Conservation (phyloP, 306 rosid species). For the Sechiopsis laciniata region DNA sequence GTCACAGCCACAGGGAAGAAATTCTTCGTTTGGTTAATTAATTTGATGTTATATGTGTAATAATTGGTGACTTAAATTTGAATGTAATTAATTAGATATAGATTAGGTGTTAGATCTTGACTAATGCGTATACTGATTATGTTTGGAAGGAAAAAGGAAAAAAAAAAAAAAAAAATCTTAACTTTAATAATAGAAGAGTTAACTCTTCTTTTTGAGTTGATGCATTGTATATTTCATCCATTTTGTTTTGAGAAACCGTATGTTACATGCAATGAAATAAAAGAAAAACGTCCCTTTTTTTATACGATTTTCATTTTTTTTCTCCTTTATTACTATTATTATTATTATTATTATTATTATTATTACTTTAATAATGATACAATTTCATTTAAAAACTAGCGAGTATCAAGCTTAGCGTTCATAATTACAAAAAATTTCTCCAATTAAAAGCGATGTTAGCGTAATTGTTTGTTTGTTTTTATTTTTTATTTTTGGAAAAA, state of each 20-base stretch:
- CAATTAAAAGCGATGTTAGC: too few species aligned
- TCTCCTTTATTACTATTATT: background rate
- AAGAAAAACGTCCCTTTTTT: background rate
- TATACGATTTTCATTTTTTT: background rate
- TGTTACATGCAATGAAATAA: background rate
- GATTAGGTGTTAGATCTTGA: constrained; percentile 2
- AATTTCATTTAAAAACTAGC: too few species aligned
- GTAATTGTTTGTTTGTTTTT: too few species aligned
- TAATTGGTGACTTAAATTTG: background rate
- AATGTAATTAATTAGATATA: constrained; percentile 14
- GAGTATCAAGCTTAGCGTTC: too few species aligned
- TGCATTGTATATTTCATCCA: background rate
- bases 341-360: background rate
- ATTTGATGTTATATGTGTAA: background rate
- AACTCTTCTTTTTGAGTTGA: background rate
- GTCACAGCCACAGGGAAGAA: constrained; percentile 19
- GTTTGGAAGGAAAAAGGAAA: background rate
- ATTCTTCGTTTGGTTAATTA: constrained; percentile 18
- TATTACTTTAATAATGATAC: too few species aligned
- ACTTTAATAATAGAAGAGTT: constrained; percentile 13
- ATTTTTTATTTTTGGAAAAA: too few species aligned
- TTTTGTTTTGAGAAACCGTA: background rate
- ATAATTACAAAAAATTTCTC: too few species aligned
- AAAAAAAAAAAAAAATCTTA: background rate
- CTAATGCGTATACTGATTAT: background rate